Evolutionary conservation across 1,284 basidiomycete species (phyloP).

Genomic region (Chiua sp.): DNA sequence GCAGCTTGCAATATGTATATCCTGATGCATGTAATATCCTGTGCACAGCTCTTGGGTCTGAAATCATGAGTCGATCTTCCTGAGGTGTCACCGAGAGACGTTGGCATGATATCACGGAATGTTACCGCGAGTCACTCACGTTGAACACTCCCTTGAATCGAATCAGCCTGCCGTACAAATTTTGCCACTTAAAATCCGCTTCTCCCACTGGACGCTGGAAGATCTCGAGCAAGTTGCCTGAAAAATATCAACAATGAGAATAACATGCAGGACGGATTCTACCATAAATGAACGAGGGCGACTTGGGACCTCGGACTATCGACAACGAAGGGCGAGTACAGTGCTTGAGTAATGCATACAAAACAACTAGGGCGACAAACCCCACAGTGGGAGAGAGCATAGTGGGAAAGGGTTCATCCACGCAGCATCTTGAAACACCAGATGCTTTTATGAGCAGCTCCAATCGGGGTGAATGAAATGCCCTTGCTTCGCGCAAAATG

Average conservation of each 20-base stretch:
- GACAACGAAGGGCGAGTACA: slow-evolving; percentile 27
- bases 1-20: slow-evolving; percentile 43
- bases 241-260: neutral
- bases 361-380: slow-evolving; percentile 8
- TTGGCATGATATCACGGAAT: neutral
- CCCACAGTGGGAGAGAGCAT: slow-evolving; percentile 4
- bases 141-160: slow-evolving; percentile 32
- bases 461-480: neutral
- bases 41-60: slow-evolving; percentile 50
- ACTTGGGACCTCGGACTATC: slow-evolving; percentile 36
- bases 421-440: neutral
- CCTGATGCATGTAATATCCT: slow-evolving; percentile 46
- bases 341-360: slow-evolving; percentile 19
- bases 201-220: slow-evolving; percentile 33
- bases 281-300: slow-evolving; percentile 40
- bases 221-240: slow-evolving; percentile 34
- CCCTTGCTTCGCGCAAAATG: no score
- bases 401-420: neutral
- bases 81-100: slow-evolving; percentile 4
- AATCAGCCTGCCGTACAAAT: slow-evolving; percentile 35
- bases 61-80: slow-evolving; percentile 33
- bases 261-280: neutral
- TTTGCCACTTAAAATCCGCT: slow-evolving; percentile 40
- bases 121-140: slow-evolving; percentile 17
- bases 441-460: neutral